phyloP scores from a whole-genome alignment of 306 rosid genomes.

The Dryas alaskensis region DNA sequence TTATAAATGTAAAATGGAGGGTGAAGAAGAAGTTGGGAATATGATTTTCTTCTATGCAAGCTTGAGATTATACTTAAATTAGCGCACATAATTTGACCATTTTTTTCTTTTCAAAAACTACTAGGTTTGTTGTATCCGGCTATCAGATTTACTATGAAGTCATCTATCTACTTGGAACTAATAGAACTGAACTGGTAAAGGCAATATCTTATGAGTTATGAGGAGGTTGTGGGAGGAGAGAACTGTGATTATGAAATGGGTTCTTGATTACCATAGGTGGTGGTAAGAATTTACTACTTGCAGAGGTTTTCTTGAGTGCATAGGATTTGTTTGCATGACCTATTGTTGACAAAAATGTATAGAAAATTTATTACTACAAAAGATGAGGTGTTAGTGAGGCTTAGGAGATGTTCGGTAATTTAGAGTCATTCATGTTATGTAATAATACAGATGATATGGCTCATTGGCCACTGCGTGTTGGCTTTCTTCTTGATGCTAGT shows the following conservation, averaged over 20 bases:
- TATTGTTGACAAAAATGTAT: not conserved
- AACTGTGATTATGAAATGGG: not conserved
- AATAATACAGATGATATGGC: not conserved
- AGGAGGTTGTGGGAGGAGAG: not conserved
- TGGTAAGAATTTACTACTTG: not conserved
- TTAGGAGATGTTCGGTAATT: not conserved
- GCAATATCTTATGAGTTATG: not conserved
- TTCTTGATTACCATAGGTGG: not conserved
- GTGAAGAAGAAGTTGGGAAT: not conserved
- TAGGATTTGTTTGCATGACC: not conserved
- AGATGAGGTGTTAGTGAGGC: not conserved
- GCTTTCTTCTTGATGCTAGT: not conserved
- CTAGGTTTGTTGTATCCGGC: not conserved
- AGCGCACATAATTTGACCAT: not conserved
- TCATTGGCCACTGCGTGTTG: not conserved
- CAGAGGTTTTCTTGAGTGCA: not conserved
- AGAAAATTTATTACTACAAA: not conserved
- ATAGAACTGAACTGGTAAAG: not conserved
- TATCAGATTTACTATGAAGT: not conserved
- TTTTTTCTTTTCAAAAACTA: not conserved
- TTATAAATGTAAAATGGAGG: not conserved
- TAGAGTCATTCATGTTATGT: not conserved
- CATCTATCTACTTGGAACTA: not conserved
- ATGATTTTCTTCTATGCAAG: not conserved
- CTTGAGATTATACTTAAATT: not conserved